Evolutionary conservation across 228 moss, liverwort and hornwort genomes (phyloP), one percentile per base, ranked within the genome.

Genomic region (Sphagnum fallax): DNA sequence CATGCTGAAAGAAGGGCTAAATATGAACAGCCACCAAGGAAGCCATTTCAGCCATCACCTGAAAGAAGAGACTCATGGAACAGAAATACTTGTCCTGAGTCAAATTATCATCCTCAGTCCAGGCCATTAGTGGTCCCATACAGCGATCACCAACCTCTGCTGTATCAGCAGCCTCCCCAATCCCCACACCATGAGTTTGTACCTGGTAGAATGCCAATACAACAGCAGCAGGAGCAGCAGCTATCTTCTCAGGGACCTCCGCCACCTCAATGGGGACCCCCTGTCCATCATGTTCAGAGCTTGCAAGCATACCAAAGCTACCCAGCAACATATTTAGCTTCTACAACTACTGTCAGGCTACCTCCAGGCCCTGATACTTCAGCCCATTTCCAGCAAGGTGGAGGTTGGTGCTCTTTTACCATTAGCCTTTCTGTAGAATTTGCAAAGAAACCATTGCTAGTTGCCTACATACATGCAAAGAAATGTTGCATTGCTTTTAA

Each of bases 41-140:
- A 80, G 63, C 87, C 83, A 70, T 87, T 87, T 60, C 87, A 80
- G 64, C 83, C 87, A 67, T 83, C 87, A 65, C 87, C 83, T 15
- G 87, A 87, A 58, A 78, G 83, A 80, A 80, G 78, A 64, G 80
- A 69, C 55, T 81, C 83, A 47, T 80, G 83, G 83, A 87, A 73
- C 51, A 83, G 83, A 58, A 80, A 83, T 65, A 83, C 87, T 18
- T 78, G 78, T 63, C 80, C 83, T 53, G 87, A 72, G 50, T 60
- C 64, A 18, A 82, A 83, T 65, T 12, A 74, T 74, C 87, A 78
- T 61, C 72, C 73, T 72, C 83, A 87, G 50, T 48, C 74, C 64
- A 87, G 83, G 53, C 65, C 86, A 71, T 74, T 82, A 4, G 75
- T 82, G 78, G 72, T 66, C 48, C 72, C 64, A 67, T 83, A 76